Percentiles rank a stretch among this genome's conserved stretches.
phyloP scores from a whole-genome alignment of 257 asterid species.

The Thymus mandschuricus region DNA sequence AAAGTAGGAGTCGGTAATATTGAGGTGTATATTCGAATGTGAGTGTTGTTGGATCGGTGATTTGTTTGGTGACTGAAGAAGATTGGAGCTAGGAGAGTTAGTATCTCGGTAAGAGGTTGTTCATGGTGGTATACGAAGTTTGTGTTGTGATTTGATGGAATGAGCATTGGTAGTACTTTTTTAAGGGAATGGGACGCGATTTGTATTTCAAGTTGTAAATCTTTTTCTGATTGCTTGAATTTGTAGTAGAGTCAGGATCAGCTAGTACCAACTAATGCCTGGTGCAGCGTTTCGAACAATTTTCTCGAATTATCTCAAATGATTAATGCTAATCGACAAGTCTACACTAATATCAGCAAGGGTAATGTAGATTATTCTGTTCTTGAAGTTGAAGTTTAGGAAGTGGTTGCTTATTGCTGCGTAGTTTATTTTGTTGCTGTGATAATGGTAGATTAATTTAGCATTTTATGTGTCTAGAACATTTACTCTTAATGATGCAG shows the following conservation, averaged over 20 bases:
- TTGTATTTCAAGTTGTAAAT: constrained; percentile 15
- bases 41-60: constrained; percentile 29
- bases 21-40: constrained; percentile 27
- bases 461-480: background rate
- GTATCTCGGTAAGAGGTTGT: constrained; percentile 17
- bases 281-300: constrained; percentile 5
- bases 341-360: background rate
- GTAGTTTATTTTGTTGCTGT: background rate
- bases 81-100: constrained; percentile 1
- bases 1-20: constrained; percentile 18
- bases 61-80: background rate
- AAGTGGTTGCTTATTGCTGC: constrained; percentile 20
- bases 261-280: constrained; percentile 22
- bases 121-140: constrained; percentile 10
- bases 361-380: constrained; percentile 19
- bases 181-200: constrained; percentile 13
- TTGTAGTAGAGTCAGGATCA: constrained; percentile 26
- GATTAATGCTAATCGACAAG: background rate
- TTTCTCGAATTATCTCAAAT: constrained; percentile 12
- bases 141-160: constrained; percentile 7
- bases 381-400: constrained; percentile 20
- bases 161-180: constrained; percentile 5
- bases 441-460: background rate
- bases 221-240: background rate
- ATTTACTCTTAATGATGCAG: constrained; percentile 7